Evolutionary conservation across 768 basidiomycete genomes (phyloP), one percentile per base, ranked within the genome.

Genomic region (Phanerochaete carnosa): DNA sequence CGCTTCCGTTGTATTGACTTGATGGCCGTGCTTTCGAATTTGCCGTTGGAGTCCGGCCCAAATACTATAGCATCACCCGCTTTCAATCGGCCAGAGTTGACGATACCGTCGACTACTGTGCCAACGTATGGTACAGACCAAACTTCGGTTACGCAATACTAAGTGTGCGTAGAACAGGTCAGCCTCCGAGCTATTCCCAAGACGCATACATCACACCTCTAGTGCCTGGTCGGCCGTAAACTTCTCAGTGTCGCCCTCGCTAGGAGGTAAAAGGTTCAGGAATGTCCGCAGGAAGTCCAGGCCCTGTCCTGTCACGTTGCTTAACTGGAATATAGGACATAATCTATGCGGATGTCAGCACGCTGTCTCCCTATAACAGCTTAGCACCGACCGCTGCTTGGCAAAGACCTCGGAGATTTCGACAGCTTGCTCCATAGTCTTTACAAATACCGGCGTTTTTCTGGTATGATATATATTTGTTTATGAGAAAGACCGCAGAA

Each of bases 1-100:
- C 92, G 77, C 73, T 98, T 99, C 60, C 95, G 83, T 75, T 98
- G 95, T 76, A 99, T 99, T 65, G 87, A 90, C 77, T 92, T 94
- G 62, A 99, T 78, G 9, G 86, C 77, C 0, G 92, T 92, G 39
- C 83, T 80, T 62, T 87, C 83, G 73, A 89, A 98, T 67, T 91
- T 88, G 1, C 96, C 96, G 56, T 94, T 92, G 0, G 92, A 85
- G 71, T 99, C 97, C 1, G 97, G 97, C 1, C 96, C 97, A 51
- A 97, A 77, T 23, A 94, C 73, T 28, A 96, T 85, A 0, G 86
- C 71, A 68, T 98, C 94, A 26, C 94, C 94, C 4, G 87, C 81
- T 71, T 88, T 90, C 59, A 90, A 75, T 39, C 75, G 80, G 33
- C 93, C 93, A 45, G 85, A 79, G 68, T 93, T 90, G 61, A 95